Base-by-base conservation (phyloP, 169 alveolate species). In the Plasmodium falciparum region DNA sequence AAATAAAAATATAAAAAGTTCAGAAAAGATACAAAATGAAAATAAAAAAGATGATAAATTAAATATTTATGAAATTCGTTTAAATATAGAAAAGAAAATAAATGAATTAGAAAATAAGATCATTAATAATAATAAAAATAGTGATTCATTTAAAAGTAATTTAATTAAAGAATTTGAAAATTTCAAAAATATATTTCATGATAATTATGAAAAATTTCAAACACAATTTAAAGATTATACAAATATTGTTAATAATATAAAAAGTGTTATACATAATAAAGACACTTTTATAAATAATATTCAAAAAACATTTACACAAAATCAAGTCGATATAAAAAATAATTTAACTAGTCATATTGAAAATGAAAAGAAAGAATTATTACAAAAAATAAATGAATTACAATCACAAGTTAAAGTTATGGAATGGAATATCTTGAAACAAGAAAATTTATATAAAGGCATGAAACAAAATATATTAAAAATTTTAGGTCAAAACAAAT, bases 81-180 rank as follows among this genome's bases (percentile, higher is more conserved):
- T 50, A 43, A 67, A 69, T 17, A 6, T 83, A 47, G 85, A 83
- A 83, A 69, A 54, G 20, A 61, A 69, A 15, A 24, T 83, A 56
- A 83, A 58, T 52, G 83, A 69, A 50, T 12, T 83, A 59, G 91
- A 83, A 83, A 52, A 56, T 0, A 69, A 67, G 17, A 17, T 83
- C 17, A 49, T 56, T 17, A 49, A 24, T 56, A 83, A 61, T 69
- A 83, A 65, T 6, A 49, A 83, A 33, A 75, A 50, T 17, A 83
- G 56, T 12, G 91, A 69, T 72, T 54, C 69, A 49, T 69, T 83
- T 69, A 67, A 69, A 56, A 69, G 39, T 1, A 47, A 67, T 83
- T 83, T 83, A 1, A 83, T 69, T 45, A 83, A 26, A 83, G 91
- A 83, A 33, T 61, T 83, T 6, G 91, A 83, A 69, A 83, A 39